Conservation (phyloP, 2,329 filamentous ascomycete species). For the Clathrospora elynae region DNA sequence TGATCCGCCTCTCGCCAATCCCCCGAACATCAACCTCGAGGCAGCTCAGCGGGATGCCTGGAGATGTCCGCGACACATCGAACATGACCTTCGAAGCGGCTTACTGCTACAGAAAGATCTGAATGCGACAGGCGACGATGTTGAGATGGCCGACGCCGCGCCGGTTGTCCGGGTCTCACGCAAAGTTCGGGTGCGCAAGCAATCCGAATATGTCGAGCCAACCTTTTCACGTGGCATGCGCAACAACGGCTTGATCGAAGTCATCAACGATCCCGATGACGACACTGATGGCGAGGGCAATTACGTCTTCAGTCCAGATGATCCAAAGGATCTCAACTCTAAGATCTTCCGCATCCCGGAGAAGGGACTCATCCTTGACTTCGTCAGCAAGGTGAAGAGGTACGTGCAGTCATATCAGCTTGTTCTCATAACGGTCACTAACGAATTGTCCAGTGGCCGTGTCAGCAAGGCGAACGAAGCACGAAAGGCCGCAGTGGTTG, state of each 20-base stretch:
- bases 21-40: constrained; percentile 62
- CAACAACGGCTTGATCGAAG: constrained; percentile 56
- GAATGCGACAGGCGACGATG: constrained; percentile 34
- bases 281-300: constrained; percentile 51
- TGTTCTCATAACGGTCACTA: constrained; percentile 16
- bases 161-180: constrained; percentile 43
- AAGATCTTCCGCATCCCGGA: constrained; percentile 53
- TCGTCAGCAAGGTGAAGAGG: constrained; percentile 67
- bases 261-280: constrained; percentile 52
- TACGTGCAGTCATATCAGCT: constrained; percentile 26
- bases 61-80: constrained; percentile 86
- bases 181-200: constrained; percentile 56
- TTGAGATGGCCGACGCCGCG: constrained; percentile 37
- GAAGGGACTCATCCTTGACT: constrained; percentile 56
- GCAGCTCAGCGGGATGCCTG: constrained; percentile 70
- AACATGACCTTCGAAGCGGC: constrained; percentile 66
- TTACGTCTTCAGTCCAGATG: constrained; percentile 50
- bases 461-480: constrained; percentile 26
- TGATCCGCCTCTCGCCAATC: constrained; percentile 79
- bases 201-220: constrained; percentile 55
- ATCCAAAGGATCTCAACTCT: constrained; percentile 46
- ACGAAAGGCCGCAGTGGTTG: constrained; percentile 17
- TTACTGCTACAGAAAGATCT: constrained; percentile 41
- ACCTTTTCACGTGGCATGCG: constrained; percentile 64
- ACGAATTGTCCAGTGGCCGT: constrained; percentile 28